Conservation (phyloP, 768 basidiomycete genomes). For the Pulveroboletus sp. region DNA sequence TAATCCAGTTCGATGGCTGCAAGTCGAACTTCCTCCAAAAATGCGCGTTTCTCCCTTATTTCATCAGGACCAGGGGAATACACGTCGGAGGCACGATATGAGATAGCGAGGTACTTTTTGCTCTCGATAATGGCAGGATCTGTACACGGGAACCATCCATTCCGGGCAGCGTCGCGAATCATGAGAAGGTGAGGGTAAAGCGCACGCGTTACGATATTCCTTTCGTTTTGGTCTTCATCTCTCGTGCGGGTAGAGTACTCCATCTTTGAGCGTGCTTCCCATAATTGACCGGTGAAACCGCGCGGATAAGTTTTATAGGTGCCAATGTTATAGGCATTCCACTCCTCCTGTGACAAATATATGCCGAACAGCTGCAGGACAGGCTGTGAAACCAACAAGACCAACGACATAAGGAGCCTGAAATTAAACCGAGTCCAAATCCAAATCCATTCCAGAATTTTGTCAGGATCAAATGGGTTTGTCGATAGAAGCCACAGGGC, state of each 20-base stretch:
- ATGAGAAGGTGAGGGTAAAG: neutral
- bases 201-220: too few species aligned
- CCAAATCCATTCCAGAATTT: conserved; percentile 4
- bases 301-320: neutral
- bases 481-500: conserved; percentile 13
- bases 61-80: too few species aligned
- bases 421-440: conserved; percentile 4
- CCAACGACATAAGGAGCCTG: conserved; percentile 7
- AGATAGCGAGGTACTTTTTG: too few species aligned
- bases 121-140: too few species aligned
- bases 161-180: neutral
- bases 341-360: neutral
- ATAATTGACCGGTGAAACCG: conserved; percentile 13
- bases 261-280: conserved; percentile 15
- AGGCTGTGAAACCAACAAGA: neutral
- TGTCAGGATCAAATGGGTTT: neutral
- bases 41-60: too few species aligned
- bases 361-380: neutral
- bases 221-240: too few species aligned
- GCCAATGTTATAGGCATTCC: neutral
- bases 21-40: too few species aligned
- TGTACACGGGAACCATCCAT: conserved; percentile 3
- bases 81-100: too few species aligned
- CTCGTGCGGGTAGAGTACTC: too few species aligned
- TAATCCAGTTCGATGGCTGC: too few species aligned